A percentile compares a stretch with the other conserved stretches of the same genome.
Evolutionary conservation across 2,329 filamentous ascomycete genomes (phyloP).

Genomic region (Ceratocystis cubensis): DNA sequence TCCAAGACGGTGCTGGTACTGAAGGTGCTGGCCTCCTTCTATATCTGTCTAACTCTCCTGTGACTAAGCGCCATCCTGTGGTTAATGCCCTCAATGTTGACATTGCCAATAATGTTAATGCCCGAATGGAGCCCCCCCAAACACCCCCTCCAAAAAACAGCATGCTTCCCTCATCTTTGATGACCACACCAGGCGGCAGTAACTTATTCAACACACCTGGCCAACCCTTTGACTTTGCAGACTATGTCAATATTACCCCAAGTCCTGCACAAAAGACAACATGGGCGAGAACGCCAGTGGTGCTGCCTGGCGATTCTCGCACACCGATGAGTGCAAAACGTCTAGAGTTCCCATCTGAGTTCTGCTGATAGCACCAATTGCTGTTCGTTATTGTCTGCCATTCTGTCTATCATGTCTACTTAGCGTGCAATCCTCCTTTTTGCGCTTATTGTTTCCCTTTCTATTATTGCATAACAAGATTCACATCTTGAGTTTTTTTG

Average conservation of each 20-base stretch:
- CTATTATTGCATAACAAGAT: background rate
- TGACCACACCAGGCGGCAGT: constrained; percentile 68
- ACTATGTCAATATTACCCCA: constrained; percentile 95
- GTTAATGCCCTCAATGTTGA: constrained; percentile 10
- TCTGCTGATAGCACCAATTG: constrained; percentile 15
- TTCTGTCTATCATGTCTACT: background rate
- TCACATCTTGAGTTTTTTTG: background rate
- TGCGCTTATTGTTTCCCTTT: background rate
- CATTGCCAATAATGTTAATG: constrained; percentile 45
- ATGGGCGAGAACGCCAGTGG: constrained; percentile 54
- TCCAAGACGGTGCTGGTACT: constrained; percentile 38
- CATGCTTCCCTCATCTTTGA: constrained; percentile 68
- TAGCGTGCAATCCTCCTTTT: background rate
- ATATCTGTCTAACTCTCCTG: constrained; percentile 84
- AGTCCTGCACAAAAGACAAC: constrained; percentile 72
- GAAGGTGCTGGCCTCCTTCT: constrained; percentile 71
- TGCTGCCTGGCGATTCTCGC: constrained; percentile 48
- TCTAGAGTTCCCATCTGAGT: constrained; percentile 20
- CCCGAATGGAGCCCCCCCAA: constrained; percentile 54
- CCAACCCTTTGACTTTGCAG: constrained; percentile 79
- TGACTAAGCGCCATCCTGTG: constrained; percentile 37
- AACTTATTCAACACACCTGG: constrained; percentile 66
- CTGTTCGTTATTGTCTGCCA: constrained; percentile 14
- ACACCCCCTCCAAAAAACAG: constrained; percentile 59
- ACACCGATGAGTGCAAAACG: constrained; percentile 20